Conservation (phyloP, 2,329 filamentous ascomycete species). For the Diaporthe ampelina region DNA sequence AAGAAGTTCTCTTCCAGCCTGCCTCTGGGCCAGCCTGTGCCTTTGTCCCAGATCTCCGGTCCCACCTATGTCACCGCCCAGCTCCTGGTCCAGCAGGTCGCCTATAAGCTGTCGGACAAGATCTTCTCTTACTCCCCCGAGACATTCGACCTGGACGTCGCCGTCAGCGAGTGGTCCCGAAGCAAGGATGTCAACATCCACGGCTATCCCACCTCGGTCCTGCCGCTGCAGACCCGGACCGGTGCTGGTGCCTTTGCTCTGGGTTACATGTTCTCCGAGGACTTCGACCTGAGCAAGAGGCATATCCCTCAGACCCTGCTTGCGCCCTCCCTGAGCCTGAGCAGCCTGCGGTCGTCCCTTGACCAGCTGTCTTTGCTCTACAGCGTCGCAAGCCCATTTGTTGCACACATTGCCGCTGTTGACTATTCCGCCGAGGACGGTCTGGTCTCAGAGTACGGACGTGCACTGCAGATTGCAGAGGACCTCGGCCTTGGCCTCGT, state of each 20-base stretch:
- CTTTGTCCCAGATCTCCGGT: slow-evolving; percentile 77
- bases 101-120: slow-evolving; percentile 95
- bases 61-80: slow-evolving; percentile 95
- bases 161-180: slow-evolving; percentile 82
- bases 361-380: slow-evolving; percentile 95
- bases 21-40: slow-evolving; percentile 69
- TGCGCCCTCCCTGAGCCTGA: slow-evolving; percentile 86
- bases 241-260: slow-evolving; percentile 93
- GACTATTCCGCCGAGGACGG: slow-evolving; percentile 81
- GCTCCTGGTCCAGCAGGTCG: slow-evolving; percentile 93
- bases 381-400: slow-evolving; percentile 91
- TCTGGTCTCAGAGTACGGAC: slow-evolving; percentile 89
- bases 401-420: slow-evolving; percentile 90
- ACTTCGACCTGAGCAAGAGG: slow-evolving; percentile 93
- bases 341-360: slow-evolving; percentile 83
- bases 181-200: slow-evolving; percentile 82
- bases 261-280: slow-evolving; percentile 97
- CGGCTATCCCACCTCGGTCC: slow-evolving; percentile 82
- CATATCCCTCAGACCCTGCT: slow-evolving; percentile 92
- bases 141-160: slow-evolving; percentile 90
- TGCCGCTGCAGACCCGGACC: slow-evolving; percentile 86
- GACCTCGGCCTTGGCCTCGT: slow-evolving; percentile 91
- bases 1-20: slow-evolving; percentile 65
- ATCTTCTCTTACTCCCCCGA: slow-evolving; percentile 97
- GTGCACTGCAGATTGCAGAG: slow-evolving; percentile 84